Base-by-base conservation (phyloP, 2,329 filamentous ascomycete species). In the Cladophialophora chaetospira region DNA sequence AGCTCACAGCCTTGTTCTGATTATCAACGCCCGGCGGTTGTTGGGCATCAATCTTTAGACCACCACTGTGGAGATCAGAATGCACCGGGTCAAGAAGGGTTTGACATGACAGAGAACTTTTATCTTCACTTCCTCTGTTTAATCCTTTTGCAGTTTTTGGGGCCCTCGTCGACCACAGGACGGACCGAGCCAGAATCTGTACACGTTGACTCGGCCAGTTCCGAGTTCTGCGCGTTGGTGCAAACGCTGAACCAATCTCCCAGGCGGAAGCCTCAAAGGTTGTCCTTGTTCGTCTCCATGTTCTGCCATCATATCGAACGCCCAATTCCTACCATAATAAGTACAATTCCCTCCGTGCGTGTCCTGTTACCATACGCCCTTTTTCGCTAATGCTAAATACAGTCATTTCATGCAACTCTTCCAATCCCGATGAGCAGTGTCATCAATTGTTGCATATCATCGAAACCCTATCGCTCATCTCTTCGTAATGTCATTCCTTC, bases 81-180 rank as follows among this genome's bases (percentile, higher is more conserved):
- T 15, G 9, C 17, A 40, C 36, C 23, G 10, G 36, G 17, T 15
- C 36, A 21, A 6, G 26, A 11, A 19, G 15, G 17, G 15, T 11
- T 5, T 42, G 23, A 19, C 19, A 13, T 40, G 21, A 29, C 19
- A 38, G 10, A 40, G 43, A 35, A 44, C 57, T 57, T 60, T 55
- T 60, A 36, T 60, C 50, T 51, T 51, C 29, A 42, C 54, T 50
- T 60, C 29, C 33, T 60, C 58, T 60, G 57, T 60, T 54, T 40
- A 49, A 21, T 26, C 58, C 26, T 28, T 43, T 29, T 56, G 23
- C 3, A 44, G 23, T 15, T 26, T 15, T 21, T 17, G 42, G 2
- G 40, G 33, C 11, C 35, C 9, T 3, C 3, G n/a, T 6, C 17
- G 17, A 11, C 36, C 36, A 21, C 17, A 3, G 13, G 11, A 40